Evolutionary conservation across 2,329 filamentous ascomycete genomes (phyloP).

Genomic region (Paracoccidioides brasiliensis): DNA sequence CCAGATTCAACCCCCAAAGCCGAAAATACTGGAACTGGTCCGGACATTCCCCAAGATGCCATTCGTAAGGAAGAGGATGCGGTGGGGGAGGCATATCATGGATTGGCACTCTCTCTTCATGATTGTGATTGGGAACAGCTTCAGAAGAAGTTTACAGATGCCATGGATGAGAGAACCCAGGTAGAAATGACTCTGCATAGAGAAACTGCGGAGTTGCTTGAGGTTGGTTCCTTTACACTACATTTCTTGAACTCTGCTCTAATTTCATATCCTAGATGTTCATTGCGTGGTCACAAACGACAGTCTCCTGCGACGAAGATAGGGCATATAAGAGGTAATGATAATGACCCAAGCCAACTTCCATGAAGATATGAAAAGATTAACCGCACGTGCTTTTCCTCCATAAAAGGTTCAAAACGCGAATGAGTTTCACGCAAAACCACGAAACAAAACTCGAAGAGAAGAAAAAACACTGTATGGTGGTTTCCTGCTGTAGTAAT

Average conservation of each 20-base stretch:
- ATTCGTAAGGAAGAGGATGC: neutral
- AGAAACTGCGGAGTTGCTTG: conserved; percentile 55
- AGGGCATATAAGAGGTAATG: conserved; percentile 60
- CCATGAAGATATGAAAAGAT: neutral
- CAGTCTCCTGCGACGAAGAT: conserved; percentile 58
- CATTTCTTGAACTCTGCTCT: neutral
- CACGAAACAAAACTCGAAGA: conserved; percentile 58
- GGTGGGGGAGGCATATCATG: conserved; percentile 11
- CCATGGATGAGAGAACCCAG: conserved; percentile 48
- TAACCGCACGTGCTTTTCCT: conserved; percentile 6
- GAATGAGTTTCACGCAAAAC: conserved; percentile 60
- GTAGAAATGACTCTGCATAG: conserved; percentile 53
- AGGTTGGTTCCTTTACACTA: conserved; percentile 36
- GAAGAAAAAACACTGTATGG: conserved; percentile 70
- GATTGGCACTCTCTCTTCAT: conserved; percentile 26
- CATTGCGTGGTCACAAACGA: conserved; percentile 61
- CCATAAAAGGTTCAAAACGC: conserved; percentile 56
- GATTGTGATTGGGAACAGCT: conserved; percentile 69
- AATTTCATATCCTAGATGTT: conserved; percentile 49
- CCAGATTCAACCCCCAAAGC: neutral
- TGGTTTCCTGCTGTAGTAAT: neutral
- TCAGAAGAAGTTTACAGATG: conserved; percentile 52
- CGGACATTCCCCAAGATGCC: neutral
- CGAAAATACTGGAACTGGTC: neutral
- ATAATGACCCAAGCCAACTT: conserved; percentile 6